Base-by-base conservation (phyloP, 257 asterid species). In the Linderniella brevidens region DNA sequence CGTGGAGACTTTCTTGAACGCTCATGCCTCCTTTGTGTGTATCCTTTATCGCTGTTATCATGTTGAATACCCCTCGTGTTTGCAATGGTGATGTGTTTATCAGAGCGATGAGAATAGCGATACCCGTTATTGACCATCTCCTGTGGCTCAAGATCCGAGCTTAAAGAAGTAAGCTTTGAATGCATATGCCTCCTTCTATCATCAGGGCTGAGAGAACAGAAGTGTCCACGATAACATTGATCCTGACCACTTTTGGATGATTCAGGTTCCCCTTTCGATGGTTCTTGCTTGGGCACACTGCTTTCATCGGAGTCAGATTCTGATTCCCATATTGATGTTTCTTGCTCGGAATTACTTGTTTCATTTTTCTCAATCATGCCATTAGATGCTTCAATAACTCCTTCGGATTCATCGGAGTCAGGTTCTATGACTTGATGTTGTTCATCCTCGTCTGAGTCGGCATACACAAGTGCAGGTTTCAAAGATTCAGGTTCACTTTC, bases 361-460 rank as follows among this genome's bases (percentile, higher is more conserved):
- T 35, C 41, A 37, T 37, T 47, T 46, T 64, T 56, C 60, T 54
- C 58, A 46, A 60, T 48, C 19, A 50, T 61, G 55, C 58, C 56
- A 56, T 51, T 46, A 62, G 69, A 52, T 48, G 64, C 53, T 58
- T 59, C 64, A 53, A 18, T 41, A 37, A 32, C 67, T 53, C 48
- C 65, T 39, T 56, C 52, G 14, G 25, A 54, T 58, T 63, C 71
- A 64, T 78, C 78, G 46, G 64, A 57, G 55, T 63, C 66, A 65
- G 63, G 53, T n/a, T 47, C 69, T 36, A 72, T 43, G 42, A 43
- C 46, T 46, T 63, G 74, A 41, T 14, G 54, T 49, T 36, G 50
- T 58, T 20, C 52, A 51, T 38, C 62, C 51, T 63, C 71, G 61
- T 78, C 78, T 45, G 64, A 57, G 55, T 63, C 66, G 63, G 63